A percentile compares a stretch with the other conserved stretches of the same genome.
Conservation (phyloP, 179 eudicot species). For the Spinacia oleracea region DNA sequence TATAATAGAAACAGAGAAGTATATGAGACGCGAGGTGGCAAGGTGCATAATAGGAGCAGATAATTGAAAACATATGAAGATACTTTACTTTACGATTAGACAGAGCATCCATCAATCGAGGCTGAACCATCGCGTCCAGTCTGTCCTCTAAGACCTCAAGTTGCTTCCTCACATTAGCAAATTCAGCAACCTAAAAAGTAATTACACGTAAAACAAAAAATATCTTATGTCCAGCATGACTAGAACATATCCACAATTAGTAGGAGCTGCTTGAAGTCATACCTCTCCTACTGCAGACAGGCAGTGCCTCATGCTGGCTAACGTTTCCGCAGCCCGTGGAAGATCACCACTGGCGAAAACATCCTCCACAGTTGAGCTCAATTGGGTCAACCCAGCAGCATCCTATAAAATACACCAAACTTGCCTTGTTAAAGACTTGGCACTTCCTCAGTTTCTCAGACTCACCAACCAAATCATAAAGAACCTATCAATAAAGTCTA, state of each 20-base stretch:
- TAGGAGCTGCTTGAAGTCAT: slow-evolving; percentile 19
- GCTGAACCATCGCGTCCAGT: slow-evolving; percentile 96
- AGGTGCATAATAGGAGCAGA: background rate
- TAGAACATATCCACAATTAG: background rate
- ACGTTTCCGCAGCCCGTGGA: slow-evolving; percentile 92
- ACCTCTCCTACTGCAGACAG: slow-evolving; percentile 96
- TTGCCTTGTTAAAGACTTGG: slow-evolving; percentile 20
- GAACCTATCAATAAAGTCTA: background rate
- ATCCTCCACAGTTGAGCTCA: slow-evolving; percentile 96
- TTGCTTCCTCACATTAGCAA: slow-evolving; percentile 93
- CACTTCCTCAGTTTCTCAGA: slow-evolving; percentile 5
- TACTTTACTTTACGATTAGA: slow-evolving; percentile 64
- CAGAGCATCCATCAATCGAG: slow-evolving; percentile 88
- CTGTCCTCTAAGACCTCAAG: slow-evolving; percentile 96
- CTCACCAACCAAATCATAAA: slow-evolving; percentile 6
- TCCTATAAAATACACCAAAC: slow-evolving; percentile 46
- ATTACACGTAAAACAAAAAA: slow-evolving; percentile 12
- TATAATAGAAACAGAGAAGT: slow-evolving; percentile 13
- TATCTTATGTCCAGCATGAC: slow-evolving; percentile 8
- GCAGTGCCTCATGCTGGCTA: slow-evolving; percentile 97
- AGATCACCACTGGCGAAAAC: slow-evolving; percentile 97
- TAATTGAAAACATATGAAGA: background rate
- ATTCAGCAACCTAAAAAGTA: slow-evolving; percentile 85
- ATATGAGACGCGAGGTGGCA: background rate
- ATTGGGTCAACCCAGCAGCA: slow-evolving; percentile 89